Evolutionary conservation across 2,329 filamentous ascomycete genomes (phyloP), one percentile per base, ranked within the genome.

Genomic region (Calonectria henricotiae): DNA sequence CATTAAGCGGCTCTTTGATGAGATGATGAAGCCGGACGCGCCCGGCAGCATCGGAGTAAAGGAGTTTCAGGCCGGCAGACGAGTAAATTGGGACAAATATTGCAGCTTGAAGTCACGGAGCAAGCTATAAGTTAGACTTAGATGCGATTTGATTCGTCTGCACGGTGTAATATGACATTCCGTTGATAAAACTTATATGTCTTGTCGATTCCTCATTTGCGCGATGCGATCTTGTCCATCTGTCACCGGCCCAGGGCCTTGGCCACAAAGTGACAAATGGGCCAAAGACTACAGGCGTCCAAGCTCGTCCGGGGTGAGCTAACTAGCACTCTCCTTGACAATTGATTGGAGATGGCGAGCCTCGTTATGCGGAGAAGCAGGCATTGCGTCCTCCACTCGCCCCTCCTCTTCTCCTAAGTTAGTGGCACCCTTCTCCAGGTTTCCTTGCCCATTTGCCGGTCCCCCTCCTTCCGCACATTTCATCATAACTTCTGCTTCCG

Each of bases 31-130:
- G 37, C 67, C 74, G 12, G 67, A 39, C 23, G 54, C 62, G 30
- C 63, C 68, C 12, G 66, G 69, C 4, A 39, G 58, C 4, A 69
- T 61, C 39, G 74, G 74, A 15, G 62, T 76, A 12, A 66, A 51
- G 23, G 71, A 74, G 49, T 75, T 76, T 54, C 73, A 74, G 46
- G 69, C 71, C 3, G 70, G 70, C 35, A 49, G 70, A 17, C 67
- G 74, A 51, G 67, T 75, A 15, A 67, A 75, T 20, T 75, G 74
- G 74, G 73, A 74, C 46, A 32, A 61, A 6, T 63, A 58, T n/a
- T 23, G 23, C 12, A 25, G 30, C 4, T 3, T 9, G 4, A 58
- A 65, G 12, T 15, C 32, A 13, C 20, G 15, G 7, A 66, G 61
- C n/a, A 71, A 71, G 41, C 47, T 71, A 35, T 71, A 20, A 20